Evolutionary conservation across 257 asterid genomes (phyloP).

Genomic region (Datura wrightii): DNA sequence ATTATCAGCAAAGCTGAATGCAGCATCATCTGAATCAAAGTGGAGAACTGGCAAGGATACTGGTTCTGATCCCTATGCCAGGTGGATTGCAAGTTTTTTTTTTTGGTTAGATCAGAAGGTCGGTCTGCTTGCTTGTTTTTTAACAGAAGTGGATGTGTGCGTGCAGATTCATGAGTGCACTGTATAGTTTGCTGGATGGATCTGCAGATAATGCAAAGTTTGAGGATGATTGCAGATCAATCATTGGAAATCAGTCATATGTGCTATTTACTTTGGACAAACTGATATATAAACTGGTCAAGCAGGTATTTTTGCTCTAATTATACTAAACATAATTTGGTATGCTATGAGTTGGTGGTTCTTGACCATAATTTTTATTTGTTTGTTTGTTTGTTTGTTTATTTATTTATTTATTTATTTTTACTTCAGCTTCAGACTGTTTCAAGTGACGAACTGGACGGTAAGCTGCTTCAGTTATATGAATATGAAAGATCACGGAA

Average conservation of each 20-base stretch:
- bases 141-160: constrained; percentile 3
- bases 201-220: constrained; percentile 42
- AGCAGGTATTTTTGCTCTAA: constrained; percentile 37
- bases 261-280: constrained; percentile 43
- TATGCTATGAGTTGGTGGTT: background rate
- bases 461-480: constrained; percentile 51
- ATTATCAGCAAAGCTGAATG: constrained; percentile 33
- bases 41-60: constrained; percentile 36
- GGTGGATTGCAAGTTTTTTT: constrained; percentile 32
- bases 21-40: constrained; percentile 34
- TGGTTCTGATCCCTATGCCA: constrained; percentile 43
- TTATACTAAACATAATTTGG: background rate
- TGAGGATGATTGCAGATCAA: constrained; percentile 43
- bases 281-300: constrained; percentile 40
- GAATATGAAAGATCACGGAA: constrained; percentile 56
- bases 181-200: constrained; percentile 41
- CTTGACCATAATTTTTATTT: background rate
- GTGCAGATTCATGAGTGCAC: constrained; percentile 38
- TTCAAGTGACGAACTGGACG: constrained; percentile 57
- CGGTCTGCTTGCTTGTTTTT: background rate
- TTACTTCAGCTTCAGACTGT: constrained; percentile 52
- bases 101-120: background rate
- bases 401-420: background rate
- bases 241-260: constrained; percentile 42
- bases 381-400: background rate